Conservation (phyloP, 768 basidiomycete genomes). For the Naganishia vaughanmartiniae region DNA sequence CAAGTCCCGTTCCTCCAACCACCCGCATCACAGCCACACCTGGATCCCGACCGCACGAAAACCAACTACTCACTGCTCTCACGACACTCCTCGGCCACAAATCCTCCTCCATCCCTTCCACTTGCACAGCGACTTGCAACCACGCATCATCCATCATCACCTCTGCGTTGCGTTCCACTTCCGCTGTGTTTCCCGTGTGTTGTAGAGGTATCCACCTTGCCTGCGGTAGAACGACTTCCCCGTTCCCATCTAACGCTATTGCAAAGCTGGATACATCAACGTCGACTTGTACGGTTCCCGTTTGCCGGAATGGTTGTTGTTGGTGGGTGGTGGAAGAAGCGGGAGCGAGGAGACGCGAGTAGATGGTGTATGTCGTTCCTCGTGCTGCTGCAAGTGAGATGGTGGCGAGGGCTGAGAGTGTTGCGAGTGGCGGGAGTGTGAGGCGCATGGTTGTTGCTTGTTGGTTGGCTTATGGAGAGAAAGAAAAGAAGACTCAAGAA, state of each 20-base stretch:
- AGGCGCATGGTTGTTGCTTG: too few species aligned
- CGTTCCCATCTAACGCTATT: neutral
- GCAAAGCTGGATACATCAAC: neutral
- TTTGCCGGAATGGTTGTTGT: neutral
- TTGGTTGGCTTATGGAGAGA: too few species aligned
- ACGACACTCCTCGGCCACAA: constrained; percentile 6
- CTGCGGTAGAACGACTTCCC: neutral
- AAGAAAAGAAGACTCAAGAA: too few species aligned
- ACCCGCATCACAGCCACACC: too few species aligned
- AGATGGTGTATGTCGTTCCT: constrained; percentile 1
- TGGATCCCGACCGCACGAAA: neutral
- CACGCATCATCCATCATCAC: constrained; percentile 1
- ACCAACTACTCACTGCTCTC: constrained; percentile 16
- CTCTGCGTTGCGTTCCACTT: neutral
- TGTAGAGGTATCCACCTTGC: neutral
- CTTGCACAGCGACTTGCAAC: constrained; percentile 4
- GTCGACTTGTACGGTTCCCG: neutral
- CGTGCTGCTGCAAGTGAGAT: neutral
- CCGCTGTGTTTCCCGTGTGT: too few species aligned
- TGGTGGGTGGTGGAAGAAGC: neutral
- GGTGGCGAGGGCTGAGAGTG: neutral
- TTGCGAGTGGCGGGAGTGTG: neutral
- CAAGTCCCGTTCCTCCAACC: too few species aligned
- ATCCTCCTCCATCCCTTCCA: constrained; percentile 3
- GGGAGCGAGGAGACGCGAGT: neutral